These are phyloP conservation scores for Colletotrichum agaves DNA, from an alignment of 2,329 filamentous ascomycete species.

Conservation along the genomic window DNA sequence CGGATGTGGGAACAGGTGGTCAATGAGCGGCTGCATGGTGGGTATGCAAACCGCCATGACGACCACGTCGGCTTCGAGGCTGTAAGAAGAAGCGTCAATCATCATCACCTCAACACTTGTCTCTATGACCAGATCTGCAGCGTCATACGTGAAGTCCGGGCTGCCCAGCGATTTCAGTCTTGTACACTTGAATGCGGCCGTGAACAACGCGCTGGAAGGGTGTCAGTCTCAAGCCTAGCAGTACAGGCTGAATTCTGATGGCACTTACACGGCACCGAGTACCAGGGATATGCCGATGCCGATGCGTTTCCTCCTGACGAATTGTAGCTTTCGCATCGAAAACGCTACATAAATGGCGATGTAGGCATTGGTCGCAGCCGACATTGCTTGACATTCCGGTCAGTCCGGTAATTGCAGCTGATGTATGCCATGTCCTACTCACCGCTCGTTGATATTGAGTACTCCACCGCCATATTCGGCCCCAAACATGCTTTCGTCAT, in stretches of 20 bases:
- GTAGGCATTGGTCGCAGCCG: constrained; percentile 47
- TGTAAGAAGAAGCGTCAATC: constrained; percentile 19
- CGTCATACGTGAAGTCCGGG: constrained; percentile 42
- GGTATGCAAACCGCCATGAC: constrained; percentile 50
- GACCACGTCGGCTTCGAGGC: constrained; percentile 48
- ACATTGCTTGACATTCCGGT: constrained; percentile 15
- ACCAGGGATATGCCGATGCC: constrained; percentile 50
- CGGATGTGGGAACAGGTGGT: constrained; percentile 12
- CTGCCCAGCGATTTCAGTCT: constrained; percentile 45
- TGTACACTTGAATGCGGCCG: constrained; percentile 49
- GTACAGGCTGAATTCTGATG: too few relatives aligned
- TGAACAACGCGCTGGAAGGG: constrained; percentile 38
- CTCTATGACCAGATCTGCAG: constrained; percentile 15
- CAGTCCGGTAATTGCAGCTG: fast-evolving
- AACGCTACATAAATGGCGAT: constrained; percentile 54
- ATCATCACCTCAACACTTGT: neutral
- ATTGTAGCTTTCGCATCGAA: constrained; percentile 50
- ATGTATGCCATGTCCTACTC: neutral
- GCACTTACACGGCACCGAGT: constrained; percentile 42
- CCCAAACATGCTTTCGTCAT: constrained; percentile 50
- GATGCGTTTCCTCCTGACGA: constrained; percentile 53
- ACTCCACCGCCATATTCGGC: constrained; percentile 49
- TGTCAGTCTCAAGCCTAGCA: too few relatives aligned
- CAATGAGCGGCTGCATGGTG: constrained; percentile 45
- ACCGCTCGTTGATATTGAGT: constrained; percentile 54